Evolutionary conservation across 2,329 filamentous ascomycete species (phyloP), one percentile per base, ranked within the genome.

Genomic region (Pseudogymnoascus sp.): DNA sequence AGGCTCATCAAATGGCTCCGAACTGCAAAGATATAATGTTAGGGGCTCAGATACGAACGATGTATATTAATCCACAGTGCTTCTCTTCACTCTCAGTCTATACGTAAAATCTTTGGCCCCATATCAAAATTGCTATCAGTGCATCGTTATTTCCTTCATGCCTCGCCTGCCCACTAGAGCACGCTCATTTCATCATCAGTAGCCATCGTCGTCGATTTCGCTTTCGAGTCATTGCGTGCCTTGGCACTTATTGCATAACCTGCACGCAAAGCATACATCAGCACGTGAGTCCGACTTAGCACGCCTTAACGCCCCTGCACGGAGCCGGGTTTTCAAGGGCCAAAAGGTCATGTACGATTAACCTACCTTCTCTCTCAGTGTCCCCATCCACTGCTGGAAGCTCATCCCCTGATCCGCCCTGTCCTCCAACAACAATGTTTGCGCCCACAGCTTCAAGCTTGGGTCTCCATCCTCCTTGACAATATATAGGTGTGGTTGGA

Each of bases 381-480:
- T 87, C 64, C 91, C 92, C 81, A 97, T 88, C 88, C 92, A 99
- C 78, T 97, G 93, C 71, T 88, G 88, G 72, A 95, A 87, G 74
- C 93, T 96, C 78, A 96, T 87, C 60, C 92, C 89, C 78, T 97
- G 92, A 74, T 99, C 95, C 63, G 93, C 91, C 68, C 93, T 83
- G 77, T 99, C 95, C 77, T 99, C 95, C 57, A 99, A 89, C 71
- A 99, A 79, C 76, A 97, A 81, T 47, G 95, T 97, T 81, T 97
- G 93, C 50, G 95, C 95, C 95, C 95, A 99, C 67, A 97, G 80
- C 78, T 96, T 93, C 75, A 99, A 79, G 71, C 90, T 93, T 33
- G 95, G 95, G 78, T 99, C 95, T 62, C 95, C 95, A 72, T 97
- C 95, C 76, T 97, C 93, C 71, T 93, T 87, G 66, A 97, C 89